These are phyloP conservation scores for Biscogniauxia sp. DNA, from an alignment of 2,329 filamentous ascomycete genomes.

Conservation along the genomic window DNA sequence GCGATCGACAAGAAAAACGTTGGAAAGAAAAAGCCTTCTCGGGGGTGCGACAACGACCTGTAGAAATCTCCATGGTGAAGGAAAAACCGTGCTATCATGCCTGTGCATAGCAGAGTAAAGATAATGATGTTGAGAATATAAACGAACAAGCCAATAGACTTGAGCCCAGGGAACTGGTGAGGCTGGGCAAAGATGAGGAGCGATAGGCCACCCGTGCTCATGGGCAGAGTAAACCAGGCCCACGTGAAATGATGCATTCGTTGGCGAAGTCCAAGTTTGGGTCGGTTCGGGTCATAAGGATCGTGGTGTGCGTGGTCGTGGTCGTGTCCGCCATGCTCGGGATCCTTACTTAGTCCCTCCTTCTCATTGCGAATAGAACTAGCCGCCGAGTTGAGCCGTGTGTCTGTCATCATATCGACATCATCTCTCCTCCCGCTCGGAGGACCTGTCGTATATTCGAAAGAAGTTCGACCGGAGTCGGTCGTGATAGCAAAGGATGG, in stretches of 20 bases:
- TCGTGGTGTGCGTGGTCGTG: slow-evolving; percentile 16
- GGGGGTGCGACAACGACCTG: slow-evolving; percentile 58
- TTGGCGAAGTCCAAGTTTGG: slow-evolving; percentile 40
- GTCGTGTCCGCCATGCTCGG: slow-evolving; percentile 20
- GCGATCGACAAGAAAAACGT: slow-evolving; percentile 71
- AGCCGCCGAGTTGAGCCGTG: slow-evolving; percentile 21
- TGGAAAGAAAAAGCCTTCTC: slow-evolving; percentile 70
- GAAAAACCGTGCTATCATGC: slow-evolving; percentile 60
- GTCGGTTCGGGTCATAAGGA: slow-evolving; percentile 33
- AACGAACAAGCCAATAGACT: slow-evolving; percentile 62
- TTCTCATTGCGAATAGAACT: slow-evolving; percentile 23
- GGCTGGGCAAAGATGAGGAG: slow-evolving; percentile 63
- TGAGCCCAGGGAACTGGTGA: slow-evolving; percentile 61
- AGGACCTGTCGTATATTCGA: slow-evolving; percentile 5
- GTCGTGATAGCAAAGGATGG: slow-evolving; percentile 9
- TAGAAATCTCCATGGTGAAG: slow-evolving; percentile 54
- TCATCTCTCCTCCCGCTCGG: slow-evolving; percentile 19
- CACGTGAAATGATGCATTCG: slow-evolving; percentile 61
- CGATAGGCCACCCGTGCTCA: slow-evolving; percentile 71
- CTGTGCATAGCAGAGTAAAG: slow-evolving; percentile 54
- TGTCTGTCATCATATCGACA: slow-evolving; percentile 8
- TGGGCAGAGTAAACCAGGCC: slow-evolving; percentile 73
- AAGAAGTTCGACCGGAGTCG: slow-evolving; percentile 6
- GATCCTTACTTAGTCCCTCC: slow-evolving; percentile 16
- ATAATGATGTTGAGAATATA: slow-evolving; percentile 67